Conservation (phyloP, 768 basidiomycete genomes). For the Russula emetica region DNA sequence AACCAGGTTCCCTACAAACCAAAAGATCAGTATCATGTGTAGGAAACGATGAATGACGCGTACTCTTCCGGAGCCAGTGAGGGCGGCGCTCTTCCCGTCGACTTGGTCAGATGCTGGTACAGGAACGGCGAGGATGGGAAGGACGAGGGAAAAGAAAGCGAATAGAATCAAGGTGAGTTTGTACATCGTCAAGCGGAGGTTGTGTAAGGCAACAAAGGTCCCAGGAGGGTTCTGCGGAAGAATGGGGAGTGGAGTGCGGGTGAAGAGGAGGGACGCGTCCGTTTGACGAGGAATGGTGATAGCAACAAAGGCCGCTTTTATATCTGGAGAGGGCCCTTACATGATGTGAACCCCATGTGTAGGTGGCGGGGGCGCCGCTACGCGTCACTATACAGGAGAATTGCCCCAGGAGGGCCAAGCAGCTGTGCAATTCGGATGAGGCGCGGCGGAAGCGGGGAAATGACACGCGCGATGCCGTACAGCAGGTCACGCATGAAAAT, state of each 20-base stretch:
- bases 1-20: conserved; percentile 25
- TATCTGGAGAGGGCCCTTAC: conserved; percentile 20
- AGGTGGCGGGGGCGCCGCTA: conserved; percentile 10
- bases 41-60: conserved; percentile 29
- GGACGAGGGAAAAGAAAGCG: conserved; percentile 42
- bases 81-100: conserved; percentile 45
- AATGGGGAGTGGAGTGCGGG: conserved; percentile 19
- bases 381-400: conserved; percentile 25
- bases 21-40: conserved; percentile 9
- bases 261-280: conserved; percentile 29
- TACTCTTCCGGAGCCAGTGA: conserved; percentile 47
- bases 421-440: conserved; percentile 22
- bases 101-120: conserved; percentile 37
- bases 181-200: conserved; percentile 36
- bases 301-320: conserved; percentile 20
- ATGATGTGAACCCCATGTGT: conserved; percentile 23
- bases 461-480: conserved; percentile 22
- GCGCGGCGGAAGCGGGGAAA: conserved; percentile 25
- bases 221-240: conserved; percentile 10
- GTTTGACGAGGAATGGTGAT: conserved; percentile 20
- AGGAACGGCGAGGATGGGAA: conserved; percentile 45
- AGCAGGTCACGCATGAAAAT: neutral
- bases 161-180: conserved; percentile 37
- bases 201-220: neutral
- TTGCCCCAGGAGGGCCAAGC: conserved; percentile 21